Evolutionary conservation across 2,329 filamentous ascomycete genomes (phyloP).

Genomic region (Fusarium solani-melongenae): DNA sequence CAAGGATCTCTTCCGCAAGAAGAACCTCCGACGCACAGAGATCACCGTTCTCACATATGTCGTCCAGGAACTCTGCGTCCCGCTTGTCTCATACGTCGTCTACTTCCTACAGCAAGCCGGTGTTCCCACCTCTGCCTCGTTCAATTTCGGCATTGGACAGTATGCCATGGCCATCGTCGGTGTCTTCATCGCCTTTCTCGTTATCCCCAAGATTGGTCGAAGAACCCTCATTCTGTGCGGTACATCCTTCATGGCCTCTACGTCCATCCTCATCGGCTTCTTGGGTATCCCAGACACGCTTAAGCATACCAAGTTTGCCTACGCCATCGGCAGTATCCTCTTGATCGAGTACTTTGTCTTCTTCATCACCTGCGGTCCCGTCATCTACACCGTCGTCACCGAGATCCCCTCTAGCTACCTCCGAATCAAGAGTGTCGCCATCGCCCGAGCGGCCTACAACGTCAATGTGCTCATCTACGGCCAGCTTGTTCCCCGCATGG

Average conservation of each 20-base stretch:
- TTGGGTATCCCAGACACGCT: slow-evolving; percentile 65
- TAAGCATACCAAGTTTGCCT: slow-evolving; percentile 52
- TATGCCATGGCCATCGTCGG: slow-evolving; percentile 27
- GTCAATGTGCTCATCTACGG: slow-evolving; percentile 59
- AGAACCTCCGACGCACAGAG: slow-evolving; percentile 28
- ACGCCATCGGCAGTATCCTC: slow-evolving; percentile 58
- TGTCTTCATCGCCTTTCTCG: slow-evolving; percentile 20
- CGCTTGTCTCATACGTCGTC: slow-evolving; percentile 21
- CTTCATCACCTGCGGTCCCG: slow-evolving; percentile 55
- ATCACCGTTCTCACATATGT: slow-evolving; percentile 26
- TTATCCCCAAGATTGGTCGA: slow-evolving; percentile 15
- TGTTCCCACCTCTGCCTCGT: slow-evolving; percentile 11
- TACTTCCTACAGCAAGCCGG: slow-evolving; percentile 34
- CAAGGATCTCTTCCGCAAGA: slow-evolving; percentile 21
- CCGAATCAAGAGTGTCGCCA: slow-evolving; percentile 57
- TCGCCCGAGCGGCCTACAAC: slow-evolving; percentile 60
- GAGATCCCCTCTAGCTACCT: slow-evolving; percentile 59
- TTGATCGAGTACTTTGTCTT: slow-evolving; percentile 57
- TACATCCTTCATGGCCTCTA: slow-evolving; percentile 48
- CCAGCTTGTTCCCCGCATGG: slow-evolving; percentile 57
- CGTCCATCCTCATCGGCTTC: slow-evolving; percentile 51
- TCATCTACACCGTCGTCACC: slow-evolving; percentile 85
- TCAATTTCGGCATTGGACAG: slow-evolving; percentile 26
- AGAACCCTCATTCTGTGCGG: slow-evolving; percentile 55
- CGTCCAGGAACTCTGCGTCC: slow-evolving; percentile 29